phyloP scores from a whole-genome alignment of 768 basidiomycete genomes.

The Termitomyces sp. region DNA sequence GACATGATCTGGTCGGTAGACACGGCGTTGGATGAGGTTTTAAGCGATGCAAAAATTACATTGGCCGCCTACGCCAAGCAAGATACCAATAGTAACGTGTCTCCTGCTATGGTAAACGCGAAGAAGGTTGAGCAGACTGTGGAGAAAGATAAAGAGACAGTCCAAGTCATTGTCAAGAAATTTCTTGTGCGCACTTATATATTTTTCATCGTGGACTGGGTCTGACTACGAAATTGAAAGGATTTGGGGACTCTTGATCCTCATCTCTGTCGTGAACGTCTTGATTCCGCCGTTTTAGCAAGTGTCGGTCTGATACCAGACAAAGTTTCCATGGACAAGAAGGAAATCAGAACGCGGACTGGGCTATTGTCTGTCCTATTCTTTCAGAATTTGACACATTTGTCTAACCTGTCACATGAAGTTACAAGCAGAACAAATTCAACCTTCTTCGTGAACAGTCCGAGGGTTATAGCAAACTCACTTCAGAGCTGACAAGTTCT shows the following conservation, averaged over 20 bases:
- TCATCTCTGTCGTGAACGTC: slow-evolving; percentile 62
- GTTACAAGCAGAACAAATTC: slow-evolving; percentile 98
- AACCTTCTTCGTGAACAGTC: slow-evolving; percentile 96
- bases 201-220: neutral
- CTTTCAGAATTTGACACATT: neutral
- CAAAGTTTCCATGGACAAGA: slow-evolving; percentile 62
- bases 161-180: slow-evolving; percentile 52
- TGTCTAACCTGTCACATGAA: slow-evolving; percentile 22
- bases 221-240: slow-evolving; percentile 30
- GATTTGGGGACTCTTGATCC: slow-evolving; percentile 50
- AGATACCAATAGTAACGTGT: slow-evolving; percentile 15
- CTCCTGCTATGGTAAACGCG: slow-evolving; percentile 25
- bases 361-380: slow-evolving; percentile 64
- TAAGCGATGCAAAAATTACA: slow-evolving; percentile 46
- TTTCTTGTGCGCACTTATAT: slow-evolving; percentile 45
- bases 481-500: slow-evolving; percentile 73
- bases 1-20: slow-evolving; percentile 84
- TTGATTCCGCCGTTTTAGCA: slow-evolving; percentile 61
- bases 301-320: slow-evolving; percentile 66
- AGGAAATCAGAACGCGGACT: slow-evolving; percentile 75
- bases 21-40: slow-evolving; percentile 65
- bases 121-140: slow-evolving; percentile 44
- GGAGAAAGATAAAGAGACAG: slow-evolving; percentile 57
- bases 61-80: slow-evolving; percentile 30
- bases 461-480: slow-evolving; percentile 93